phyloP scores from a whole-genome alignment of 306 rosid genomes.

The Amphicarpaea edgeworthii region DNA sequence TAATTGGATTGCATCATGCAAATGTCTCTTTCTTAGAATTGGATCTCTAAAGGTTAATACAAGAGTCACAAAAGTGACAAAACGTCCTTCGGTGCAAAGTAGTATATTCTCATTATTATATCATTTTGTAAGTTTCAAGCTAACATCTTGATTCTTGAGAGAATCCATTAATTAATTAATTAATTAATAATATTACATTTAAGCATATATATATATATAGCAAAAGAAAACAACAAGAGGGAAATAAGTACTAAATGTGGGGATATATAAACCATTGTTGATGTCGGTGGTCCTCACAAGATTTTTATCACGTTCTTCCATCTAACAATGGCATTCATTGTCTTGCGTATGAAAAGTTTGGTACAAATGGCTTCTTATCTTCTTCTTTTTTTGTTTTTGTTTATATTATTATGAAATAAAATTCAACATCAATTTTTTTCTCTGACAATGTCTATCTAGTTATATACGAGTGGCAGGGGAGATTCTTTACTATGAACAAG shows the following conservation, averaged over 20 bases:
- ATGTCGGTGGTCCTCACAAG: constrained; percentile 44
- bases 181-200: not conserved
- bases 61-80: constrained; percentile 16
- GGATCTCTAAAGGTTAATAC: not conserved
- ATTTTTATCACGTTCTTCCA: constrained; percentile 33
- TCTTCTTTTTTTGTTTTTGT: not conserved
- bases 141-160: not conserved
- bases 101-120: not conserved
- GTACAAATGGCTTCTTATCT: constrained; percentile 12
- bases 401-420: not conserved
- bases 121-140: not conserved
- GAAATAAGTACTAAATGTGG: constrained; percentile 20
- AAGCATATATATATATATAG: constrained; percentile 31
- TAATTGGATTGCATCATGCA: not conserved
- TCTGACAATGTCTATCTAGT: not conserved
- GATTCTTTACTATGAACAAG: not conserved
- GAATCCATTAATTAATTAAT: not conserved
- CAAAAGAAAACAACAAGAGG: constrained; percentile 32
- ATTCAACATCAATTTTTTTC: too few species aligned
- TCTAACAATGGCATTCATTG: constrained; percentile 39
- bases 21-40: constrained; percentile 7
- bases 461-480: not conserved
- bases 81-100: not conserved
- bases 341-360: constrained; percentile 34
- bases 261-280: constrained; percentile 42